These are phyloP conservation scores for Fusarium sulawesiense DNA, from an alignment of 2,329 filamentous ascomycete genomes.

Conservation along the genomic window DNA sequence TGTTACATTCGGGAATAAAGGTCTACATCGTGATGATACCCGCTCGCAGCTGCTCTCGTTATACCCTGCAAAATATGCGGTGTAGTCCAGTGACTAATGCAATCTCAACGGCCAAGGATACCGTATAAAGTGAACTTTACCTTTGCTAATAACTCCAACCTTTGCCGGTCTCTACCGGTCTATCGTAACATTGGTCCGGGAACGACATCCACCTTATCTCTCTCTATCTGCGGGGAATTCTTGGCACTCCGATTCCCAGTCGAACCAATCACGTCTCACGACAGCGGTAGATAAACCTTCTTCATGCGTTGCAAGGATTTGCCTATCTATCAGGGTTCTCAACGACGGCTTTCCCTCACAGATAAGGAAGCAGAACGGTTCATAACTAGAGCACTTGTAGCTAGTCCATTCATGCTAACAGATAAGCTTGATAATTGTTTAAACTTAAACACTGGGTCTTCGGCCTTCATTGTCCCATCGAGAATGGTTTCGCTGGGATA, in stretches of 20 bases:
- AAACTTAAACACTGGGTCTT: background rate
- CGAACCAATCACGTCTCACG: background rate
- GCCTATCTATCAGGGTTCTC: background rate
- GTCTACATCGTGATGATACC: background rate
- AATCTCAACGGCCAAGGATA: background rate
- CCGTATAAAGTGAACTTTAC: background rate
- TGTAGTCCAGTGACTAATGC: background rate
- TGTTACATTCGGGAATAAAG: background rate
- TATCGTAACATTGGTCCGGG: background rate
- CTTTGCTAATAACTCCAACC: background rate
- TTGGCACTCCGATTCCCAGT: background rate
- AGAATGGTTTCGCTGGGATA: background rate
- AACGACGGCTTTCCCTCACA: background rate
- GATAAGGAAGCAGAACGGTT: background rate
- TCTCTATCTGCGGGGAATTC: background rate
- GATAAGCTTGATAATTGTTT: background rate
- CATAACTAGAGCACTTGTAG: background rate
- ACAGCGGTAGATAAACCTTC: background rate
- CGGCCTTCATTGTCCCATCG: background rate
- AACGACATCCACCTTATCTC: background rate
- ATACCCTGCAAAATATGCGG: background rate
- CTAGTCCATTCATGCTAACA: background rate
- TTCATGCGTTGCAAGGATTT: background rate
- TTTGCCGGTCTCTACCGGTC: background rate
- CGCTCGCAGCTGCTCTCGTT: background rate